These are phyloP conservation scores for Colletotrichum horii DNA, from an alignment of 2,329 filamentous ascomycete species.

Conservation along the genomic window DNA sequence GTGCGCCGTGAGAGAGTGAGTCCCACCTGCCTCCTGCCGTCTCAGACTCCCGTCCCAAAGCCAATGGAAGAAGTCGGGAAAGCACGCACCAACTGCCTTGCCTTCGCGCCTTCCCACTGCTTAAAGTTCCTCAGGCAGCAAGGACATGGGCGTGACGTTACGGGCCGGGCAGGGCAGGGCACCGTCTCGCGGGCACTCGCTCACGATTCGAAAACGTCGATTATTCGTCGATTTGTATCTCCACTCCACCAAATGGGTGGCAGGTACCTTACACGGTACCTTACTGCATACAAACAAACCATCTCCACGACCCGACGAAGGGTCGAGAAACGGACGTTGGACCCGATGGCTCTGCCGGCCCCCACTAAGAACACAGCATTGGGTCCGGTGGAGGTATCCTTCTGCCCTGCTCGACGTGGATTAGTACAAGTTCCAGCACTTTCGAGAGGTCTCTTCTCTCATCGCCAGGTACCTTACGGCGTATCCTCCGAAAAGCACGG, in stretches of 20 bases:
- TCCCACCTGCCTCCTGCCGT: not conserved
- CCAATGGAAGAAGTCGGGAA: not conserved
- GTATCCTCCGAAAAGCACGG: not conserved
- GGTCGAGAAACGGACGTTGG: not conserved
- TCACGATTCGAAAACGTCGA: not conserved
- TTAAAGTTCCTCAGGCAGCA: not conserved
- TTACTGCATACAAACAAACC: too few species aligned
- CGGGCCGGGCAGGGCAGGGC: too few species aligned
- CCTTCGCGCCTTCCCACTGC: not conserved
- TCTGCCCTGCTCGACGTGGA: not conserved
- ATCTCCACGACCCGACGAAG: not conserved
- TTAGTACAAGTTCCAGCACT: slow-evolving; percentile 1
- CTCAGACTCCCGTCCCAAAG: not conserved
- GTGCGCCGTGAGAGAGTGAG: not conserved
- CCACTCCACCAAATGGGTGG: not conserved
- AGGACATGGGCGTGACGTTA: not conserved
- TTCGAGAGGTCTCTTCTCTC: not conserved
- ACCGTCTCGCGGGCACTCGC: not conserved
- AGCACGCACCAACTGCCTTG: not conserved
- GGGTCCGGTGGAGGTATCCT: not conserved
- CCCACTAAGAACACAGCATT: not conserved
- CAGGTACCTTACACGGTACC: too few species aligned
- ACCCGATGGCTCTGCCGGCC: not conserved
- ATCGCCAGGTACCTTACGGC: not conserved
- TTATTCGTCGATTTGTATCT: slow-evolving; percentile 12